Evolutionary conservation across 2,329 filamentous ascomycete genomes (phyloP).

Genomic region (Fusarium sp.): DNA sequence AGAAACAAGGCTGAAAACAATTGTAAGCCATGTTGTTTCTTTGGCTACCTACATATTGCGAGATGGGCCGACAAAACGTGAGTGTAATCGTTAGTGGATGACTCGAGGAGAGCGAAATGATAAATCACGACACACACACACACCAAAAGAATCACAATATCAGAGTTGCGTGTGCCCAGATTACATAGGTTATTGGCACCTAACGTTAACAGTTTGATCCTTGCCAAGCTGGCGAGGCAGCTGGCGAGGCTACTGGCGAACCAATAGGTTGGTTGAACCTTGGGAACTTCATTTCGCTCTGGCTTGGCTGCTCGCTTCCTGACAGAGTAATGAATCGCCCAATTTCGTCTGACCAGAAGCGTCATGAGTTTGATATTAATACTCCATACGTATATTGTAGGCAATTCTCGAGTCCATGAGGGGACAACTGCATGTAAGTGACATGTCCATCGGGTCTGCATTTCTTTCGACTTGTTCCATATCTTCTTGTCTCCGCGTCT

Average conservation of each 20-base stretch:
- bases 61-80: conserved; percentile 28
- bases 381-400: neutral
- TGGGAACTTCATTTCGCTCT: conserved; percentile 18
- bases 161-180: conserved; percentile 16
- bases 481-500: neutral
- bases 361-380: conserved; percentile 15
- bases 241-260: conserved; percentile 18
- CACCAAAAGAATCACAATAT: neutral
- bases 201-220: neutral
- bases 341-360: conserved; percentile 14
- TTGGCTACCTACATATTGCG: too few species aligned
- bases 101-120: neutral
- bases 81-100: neutral
- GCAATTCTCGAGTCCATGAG: neutral
- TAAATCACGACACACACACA: neutral
- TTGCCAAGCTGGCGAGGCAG: conserved; percentile 11
- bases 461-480: neutral
- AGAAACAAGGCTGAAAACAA: conserved; percentile 15
- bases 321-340: conserved; percentile 19
- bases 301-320: conserved; percentile 29
- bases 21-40: neutral
- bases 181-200: too few species aligned
- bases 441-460: neutral
- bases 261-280: conserved; percentile 12
- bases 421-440: neutral